Base-by-base conservation (phyloP, 139 green algal genomes). In the Chlamydomonas sphaeroides region DNA sequence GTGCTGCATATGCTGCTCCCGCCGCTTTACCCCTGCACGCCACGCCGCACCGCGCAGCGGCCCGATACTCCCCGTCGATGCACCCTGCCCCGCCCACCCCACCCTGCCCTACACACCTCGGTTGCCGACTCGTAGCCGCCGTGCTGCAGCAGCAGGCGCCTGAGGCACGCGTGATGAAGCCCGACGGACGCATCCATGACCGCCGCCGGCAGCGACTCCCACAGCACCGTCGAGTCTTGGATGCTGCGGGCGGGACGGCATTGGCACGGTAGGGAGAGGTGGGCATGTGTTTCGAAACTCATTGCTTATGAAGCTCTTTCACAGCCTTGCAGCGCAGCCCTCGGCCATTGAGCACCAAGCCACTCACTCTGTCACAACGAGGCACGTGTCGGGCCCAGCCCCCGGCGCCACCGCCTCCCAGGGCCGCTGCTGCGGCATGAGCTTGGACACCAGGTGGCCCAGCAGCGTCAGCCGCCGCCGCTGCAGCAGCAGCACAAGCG, bases 161-260 rank as follows among this genome's bases (percentile, higher is more conserved):
- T 66, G 5, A 85, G 20, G 48, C 35, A 33, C 30, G 33, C 30
- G 33, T 85, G 53, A 56, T 85, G 79, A 48, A 69, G 35, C 1
- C 32, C 42, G 4, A 85, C n/a, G 25, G 25, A 23, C 1, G 30
- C 10, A 30, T 68, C 79, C 79, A 85, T 85, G 1, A 65, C 66
- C 14, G 21, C 53, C 6, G 72, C 56, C 30, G 66, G 66, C n/a
- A 85, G 63, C n/a, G 38, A 2, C 48, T 85, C 79, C 79, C 79
- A 85, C 48, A 85, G 57, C 21, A 41, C 15, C 8, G 79, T 85
- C 2, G 56, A 72, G 62, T 63, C 66, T 35, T 85, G 66, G 70
- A 78, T 78, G 70, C 70, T 78, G 48, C 32, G 57, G 25, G 39
- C 21, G 7, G 38, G 39, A 6, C 23, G 0, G 5, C 23, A 10